Percentiles rank a stretch among this genome's conserved stretches.
These are phyloP conservation scores for Peronosclerospora sorghi DNA, from an alignment of 352 stramenopile genomes.

Conservation along the genomic window DNA sequence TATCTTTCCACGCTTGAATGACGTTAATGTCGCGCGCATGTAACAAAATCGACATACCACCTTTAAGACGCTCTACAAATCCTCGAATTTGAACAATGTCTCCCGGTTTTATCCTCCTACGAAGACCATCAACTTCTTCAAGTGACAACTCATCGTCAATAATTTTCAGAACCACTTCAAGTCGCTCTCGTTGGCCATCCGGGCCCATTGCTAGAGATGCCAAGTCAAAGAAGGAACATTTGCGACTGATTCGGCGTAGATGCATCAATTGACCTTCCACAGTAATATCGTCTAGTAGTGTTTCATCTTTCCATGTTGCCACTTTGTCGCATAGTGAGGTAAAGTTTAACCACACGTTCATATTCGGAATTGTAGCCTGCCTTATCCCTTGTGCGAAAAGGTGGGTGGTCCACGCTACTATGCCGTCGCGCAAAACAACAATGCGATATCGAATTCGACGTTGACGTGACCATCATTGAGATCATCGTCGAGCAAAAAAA, in stretches of 20 bases:
- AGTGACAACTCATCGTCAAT: slow-evolving; percentile 49
- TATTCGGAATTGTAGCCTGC: too few species aligned
- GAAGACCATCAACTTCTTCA: slow-evolving; percentile 53
- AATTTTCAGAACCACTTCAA: slow-evolving; percentile 77
- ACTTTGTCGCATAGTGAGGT: slow-evolving; percentile 30
- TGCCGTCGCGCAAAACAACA: too few species aligned
- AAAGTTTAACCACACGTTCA: slow-evolving; percentile 34
- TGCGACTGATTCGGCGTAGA: slow-evolving; percentile 56
- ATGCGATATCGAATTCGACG: too few species aligned
- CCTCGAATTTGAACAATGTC: slow-evolving; percentile 54
- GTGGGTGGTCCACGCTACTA: too few species aligned
- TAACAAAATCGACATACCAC: slow-evolving; percentile 20
- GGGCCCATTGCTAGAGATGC: slow-evolving; percentile 15
- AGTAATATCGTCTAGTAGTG: slow-evolving; percentile 19
- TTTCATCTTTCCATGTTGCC: slow-evolving; percentile 14
- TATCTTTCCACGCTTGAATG: slow-evolving; percentile 40
- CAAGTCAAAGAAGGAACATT: slow-evolving; percentile 72
- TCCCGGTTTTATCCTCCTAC: slow-evolving; percentile 48
- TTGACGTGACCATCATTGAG: too few species aligned
- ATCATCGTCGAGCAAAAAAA: too few species aligned
- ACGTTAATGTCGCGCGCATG: slow-evolving; percentile 31
- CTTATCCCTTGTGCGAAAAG: too few species aligned
- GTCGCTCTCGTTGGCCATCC: slow-evolving; percentile 16
- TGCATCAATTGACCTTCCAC: slow-evolving; percentile 73
- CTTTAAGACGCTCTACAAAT: slow-evolving; percentile 38